Evolutionary conservation across 257 asterid genomes (phyloP), one percentile per base, ranked within the genome.

Genomic region (Verbascum thapsus): DNA sequence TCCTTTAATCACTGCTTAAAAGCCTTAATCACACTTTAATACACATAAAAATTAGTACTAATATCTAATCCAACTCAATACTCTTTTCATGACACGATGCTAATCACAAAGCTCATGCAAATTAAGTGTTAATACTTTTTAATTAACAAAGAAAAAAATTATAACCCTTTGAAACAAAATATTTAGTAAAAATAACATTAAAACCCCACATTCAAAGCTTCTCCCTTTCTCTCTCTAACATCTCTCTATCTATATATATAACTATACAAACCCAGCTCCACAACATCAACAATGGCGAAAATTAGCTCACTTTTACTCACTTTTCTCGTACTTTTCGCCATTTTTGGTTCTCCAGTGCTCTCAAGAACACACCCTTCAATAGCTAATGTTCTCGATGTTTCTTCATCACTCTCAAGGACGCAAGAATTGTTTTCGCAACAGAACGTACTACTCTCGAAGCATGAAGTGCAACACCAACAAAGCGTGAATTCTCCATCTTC

Each of bases 351-450:
- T 12, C 35, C 82, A 4, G 83, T 54, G 17, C 65, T 63, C 11
- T 78, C 94, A 0, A 84, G 98, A 64, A 78, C 80, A 7, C 71
- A 74, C 6, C 67, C 80, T 10, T 4, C 94, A 6, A 34, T 58
- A 34, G 54, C 81, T 8, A 51, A 65, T 10, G 15, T 67, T 18
- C 87, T 90, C 19, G 83, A 83, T 53, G 82, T 90, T 4, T 70
- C 86, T 5, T 70, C 85, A 11, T 6, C 90, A 3, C 39, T 83
- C 13, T 80, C 74, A 0, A 83, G 73, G 22, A 76, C 94, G 2
- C 75, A 74, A 5, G 66, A 76, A 15, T 54, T 84, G n/a, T 85
- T 83, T 59, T 56, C 80, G 7, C 64, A 59, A 9, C 64, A 64
- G 10, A 67, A 64, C 41, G 63, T 70, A 48, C 75, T 72, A 32